A percentile compares a stretch with the other conserved stretches of the same genome.
Conservation (phyloP, 345 rosid genomes). For the Aquilaria sinensis region DNA sequence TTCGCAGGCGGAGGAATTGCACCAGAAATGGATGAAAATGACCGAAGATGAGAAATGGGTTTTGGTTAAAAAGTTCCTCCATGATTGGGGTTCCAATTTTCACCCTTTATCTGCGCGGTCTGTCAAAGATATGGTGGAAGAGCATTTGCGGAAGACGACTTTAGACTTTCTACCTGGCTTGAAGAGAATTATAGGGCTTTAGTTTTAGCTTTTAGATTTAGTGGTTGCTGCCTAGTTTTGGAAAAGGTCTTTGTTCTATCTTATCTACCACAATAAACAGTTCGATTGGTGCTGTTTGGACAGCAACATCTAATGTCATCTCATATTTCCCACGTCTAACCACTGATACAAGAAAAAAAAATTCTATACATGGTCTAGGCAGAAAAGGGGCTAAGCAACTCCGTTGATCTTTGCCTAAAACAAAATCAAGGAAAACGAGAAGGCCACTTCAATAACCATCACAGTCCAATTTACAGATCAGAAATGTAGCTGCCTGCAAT, state of each 20-base stretch:
- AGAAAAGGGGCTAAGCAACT: neutral
- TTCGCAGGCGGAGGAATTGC: constrained; percentile 42
- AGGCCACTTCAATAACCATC: no score
- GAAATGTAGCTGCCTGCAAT: constrained; percentile 51
- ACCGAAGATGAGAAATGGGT: constrained; percentile 51
- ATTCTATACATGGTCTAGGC: constrained; percentile 19
- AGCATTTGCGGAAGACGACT: constrained; percentile 32
- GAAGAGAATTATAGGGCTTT: constrained; percentile 59
- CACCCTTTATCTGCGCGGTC: constrained; percentile 70
- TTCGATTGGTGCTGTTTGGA: neutral
- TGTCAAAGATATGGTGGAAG: constrained; percentile 64
- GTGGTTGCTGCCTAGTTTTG: no score
- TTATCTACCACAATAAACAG: neutral
- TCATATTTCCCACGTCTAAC: no score
- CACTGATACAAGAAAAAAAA: constrained; percentile 10
- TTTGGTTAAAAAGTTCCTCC: constrained; percentile 47
- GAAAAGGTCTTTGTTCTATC: neutral
- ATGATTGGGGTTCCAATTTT: constrained; percentile 53
- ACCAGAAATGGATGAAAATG: constrained; percentile 47
- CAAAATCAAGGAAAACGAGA: no score
- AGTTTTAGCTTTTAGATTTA: neutral
- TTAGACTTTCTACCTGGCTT: constrained; percentile 48
- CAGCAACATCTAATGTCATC: no score
- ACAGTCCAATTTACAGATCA: constrained; percentile 10
- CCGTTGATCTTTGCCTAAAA: no score